A percentile compares a stretch with the other conserved stretches of the same genome.
These are phyloP conservation scores for Tricholomella constricta DNA, from an alignment of 768 basidiomycete species.

Conservation along the genomic window DNA sequence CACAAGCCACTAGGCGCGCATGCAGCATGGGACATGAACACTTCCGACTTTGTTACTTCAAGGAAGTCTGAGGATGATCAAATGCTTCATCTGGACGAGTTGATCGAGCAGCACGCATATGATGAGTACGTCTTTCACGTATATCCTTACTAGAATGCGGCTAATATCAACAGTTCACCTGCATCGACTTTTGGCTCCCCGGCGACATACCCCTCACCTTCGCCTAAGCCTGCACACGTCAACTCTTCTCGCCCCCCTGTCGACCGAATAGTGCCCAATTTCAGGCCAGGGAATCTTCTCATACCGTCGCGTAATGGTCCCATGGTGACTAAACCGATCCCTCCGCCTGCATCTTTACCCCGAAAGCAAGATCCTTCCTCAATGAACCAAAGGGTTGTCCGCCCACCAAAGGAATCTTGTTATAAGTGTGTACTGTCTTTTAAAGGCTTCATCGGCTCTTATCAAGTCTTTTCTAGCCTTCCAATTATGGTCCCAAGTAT, in stretches of 20 bases:
- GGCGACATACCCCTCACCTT: conserved; percentile 33
- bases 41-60: conserved; percentile 35
- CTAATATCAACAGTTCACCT: conserved; percentile 33
- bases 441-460: conserved; percentile 9
- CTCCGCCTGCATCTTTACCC: conserved; percentile 62
- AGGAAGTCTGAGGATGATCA: conserved; percentile 52
- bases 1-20: conserved; percentile 40
- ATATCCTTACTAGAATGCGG: conserved; percentile 10
- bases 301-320: conserved; percentile 38
- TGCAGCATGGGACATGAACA: conserved; percentile 46
- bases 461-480: conserved; percentile 47
- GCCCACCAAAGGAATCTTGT: conserved; percentile 74
- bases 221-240: conserved; percentile 28
- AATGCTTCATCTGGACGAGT: conserved; percentile 71
- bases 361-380: conserved; percentile 56
- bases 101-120: conserved; percentile 73
- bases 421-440: conserved; percentile 56
- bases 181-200: conserved; percentile 32
- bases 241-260: conserved; percentile 15
- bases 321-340: conserved; percentile 61
- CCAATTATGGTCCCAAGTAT: conserved; percentile 84
- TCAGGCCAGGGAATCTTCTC: conserved; percentile 33
- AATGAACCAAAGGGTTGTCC: conserved; percentile 60
- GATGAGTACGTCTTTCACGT: conserved; percentile 59
- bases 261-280: conserved; percentile 26